Conservation (phyloP, 2,329 filamentous ascomycete genomes). For the Arthrobotrys conoides region DNA sequence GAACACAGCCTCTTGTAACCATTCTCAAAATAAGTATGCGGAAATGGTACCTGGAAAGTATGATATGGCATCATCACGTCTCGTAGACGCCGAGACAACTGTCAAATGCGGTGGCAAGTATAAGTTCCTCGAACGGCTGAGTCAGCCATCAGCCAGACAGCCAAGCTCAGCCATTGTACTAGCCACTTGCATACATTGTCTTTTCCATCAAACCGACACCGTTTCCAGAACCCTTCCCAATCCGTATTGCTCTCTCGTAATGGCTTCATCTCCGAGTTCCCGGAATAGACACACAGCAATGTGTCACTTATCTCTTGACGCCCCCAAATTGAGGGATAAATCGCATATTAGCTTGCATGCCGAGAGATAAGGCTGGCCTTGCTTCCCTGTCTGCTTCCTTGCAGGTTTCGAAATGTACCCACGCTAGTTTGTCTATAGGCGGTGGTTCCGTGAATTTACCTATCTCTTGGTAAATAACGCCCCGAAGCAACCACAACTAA, state of each 20-base stretch:
- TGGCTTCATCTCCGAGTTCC: conserved; percentile 55
- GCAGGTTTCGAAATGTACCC: conserved; percentile 54
- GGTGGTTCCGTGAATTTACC: conserved; percentile 57
- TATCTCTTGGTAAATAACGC: conserved; percentile 54
- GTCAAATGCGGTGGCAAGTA: conserved; percentile 14
- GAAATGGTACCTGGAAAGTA: conserved; percentile 9
- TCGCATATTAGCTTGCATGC: conserved; percentile 43
- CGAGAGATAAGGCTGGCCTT: conserved; percentile 56
- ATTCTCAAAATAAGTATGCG: conserved; percentile 7
- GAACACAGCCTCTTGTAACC: conserved; percentile 49
- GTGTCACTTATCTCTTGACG: conserved; percentile 51
- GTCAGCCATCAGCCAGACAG: conserved; percentile 3
- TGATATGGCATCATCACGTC: conserved; percentile 18
- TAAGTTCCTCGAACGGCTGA: conserved; percentile 7
- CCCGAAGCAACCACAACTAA: conserved; percentile 30
- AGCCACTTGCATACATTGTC: conserved; percentile 41
- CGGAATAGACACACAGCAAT: conserved; percentile 54
- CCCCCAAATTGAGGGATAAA: conserved; percentile 38
- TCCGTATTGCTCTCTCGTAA: conserved; percentile 60
- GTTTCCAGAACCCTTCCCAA: conserved; percentile 55
- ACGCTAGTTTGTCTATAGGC: conserved; percentile 29
- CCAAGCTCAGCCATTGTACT: conserved; percentile 49
- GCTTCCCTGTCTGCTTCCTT: conserved; percentile 31
- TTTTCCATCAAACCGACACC: conserved; percentile 10
- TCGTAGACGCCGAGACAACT: conserved; percentile 21